A percentile compares a stretch with the other conserved stretches of the same genome.
These are phyloP conservation scores for Zizania palustris DNA, from an alignment of 202 grass and related monocot species.

Conservation along the genomic window DNA sequence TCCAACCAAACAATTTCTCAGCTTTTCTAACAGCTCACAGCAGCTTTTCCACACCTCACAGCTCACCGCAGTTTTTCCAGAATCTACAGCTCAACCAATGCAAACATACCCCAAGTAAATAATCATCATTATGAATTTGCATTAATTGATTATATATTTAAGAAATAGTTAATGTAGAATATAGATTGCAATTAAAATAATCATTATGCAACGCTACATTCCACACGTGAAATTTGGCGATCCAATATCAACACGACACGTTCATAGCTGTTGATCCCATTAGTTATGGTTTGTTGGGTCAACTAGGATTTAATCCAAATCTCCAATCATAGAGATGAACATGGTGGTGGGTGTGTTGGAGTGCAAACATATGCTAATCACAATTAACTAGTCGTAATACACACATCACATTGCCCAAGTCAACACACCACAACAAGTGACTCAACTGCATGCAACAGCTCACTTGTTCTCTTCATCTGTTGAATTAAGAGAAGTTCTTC, in stretches of 20 bases:
- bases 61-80: too few species aligned
- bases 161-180: too few species aligned
- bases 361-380: slow-evolving; percentile 19
- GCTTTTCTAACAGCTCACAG: too few species aligned
- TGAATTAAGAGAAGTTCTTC: slow-evolving; percentile 8
- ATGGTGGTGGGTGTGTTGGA: slow-evolving; percentile 26
- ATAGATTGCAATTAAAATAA: too few species aligned
- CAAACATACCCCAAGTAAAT: too few species aligned
- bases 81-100: too few species aligned
- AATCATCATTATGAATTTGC: too few species aligned
- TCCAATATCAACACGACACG: neutral
- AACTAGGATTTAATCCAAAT: neutral
- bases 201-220: neutral
- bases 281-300: neutral
- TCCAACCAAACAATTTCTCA: too few species aligned
- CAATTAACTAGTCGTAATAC: slow-evolving; percentile 27
- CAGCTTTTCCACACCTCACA: too few species aligned
- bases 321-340: slow-evolving; percentile 43
- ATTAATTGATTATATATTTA: too few species aligned
- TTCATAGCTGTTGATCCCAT: slow-evolving; percentile 6
- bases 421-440: slow-evolving; percentile 26
- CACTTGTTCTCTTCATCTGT: slow-evolving; percentile 20
- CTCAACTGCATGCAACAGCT: slow-evolving; percentile 13
- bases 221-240: slow-evolving; percentile 8
- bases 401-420: slow-evolving; percentile 47